Evolutionary conservation across 2,329 filamentous ascomycete genomes (phyloP).

Genomic region (Monosporascus sp.): DNA sequence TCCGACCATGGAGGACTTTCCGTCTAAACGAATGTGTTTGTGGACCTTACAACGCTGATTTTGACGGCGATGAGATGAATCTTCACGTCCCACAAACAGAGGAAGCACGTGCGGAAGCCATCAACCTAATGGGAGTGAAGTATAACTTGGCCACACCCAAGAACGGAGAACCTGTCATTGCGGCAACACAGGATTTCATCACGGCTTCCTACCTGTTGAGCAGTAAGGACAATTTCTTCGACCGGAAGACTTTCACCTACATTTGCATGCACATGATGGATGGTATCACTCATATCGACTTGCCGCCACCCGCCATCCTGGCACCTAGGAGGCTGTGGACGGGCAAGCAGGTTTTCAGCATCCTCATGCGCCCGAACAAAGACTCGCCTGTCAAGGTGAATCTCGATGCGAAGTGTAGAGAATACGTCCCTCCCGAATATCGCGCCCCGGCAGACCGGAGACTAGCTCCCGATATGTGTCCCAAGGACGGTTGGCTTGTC

Average conservation of each 20-base stretch:
- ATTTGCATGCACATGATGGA: conserved; percentile 94
- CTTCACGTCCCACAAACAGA: conserved; percentile 96
- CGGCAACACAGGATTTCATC: conserved; percentile 99
- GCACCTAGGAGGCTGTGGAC: conserved; percentile 90
- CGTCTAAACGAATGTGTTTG: conserved; percentile 97
- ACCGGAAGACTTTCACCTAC: conserved; percentile 81
- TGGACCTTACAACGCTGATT: conserved; percentile 97
- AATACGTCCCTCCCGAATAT: conserved; percentile 50
- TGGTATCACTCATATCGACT: conserved; percentile 67
- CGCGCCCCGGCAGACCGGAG: conserved; percentile 43
- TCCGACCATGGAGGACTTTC: conserved; percentile 93
- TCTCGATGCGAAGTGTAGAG: conserved; percentile 84
- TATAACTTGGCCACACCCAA: conserved; percentile 94
- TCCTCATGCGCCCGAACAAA: conserved; percentile 84
- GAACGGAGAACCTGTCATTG: conserved; percentile 96
- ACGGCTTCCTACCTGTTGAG: conserved; percentile 89
- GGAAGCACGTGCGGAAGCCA: conserved; percentile 90
- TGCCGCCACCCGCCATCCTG: conserved; percentile 80
- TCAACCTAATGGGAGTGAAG: conserved; percentile 96
- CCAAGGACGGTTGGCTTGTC: conserved; percentile 85
- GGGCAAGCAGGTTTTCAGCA: conserved; percentile 91
- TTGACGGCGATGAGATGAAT: conserved; percentile 99
- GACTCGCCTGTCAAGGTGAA: conserved; percentile 81
- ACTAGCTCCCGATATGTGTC: conserved; percentile 64
- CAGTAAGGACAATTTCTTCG: conserved; percentile 88